Evolutionary conservation across 805 yeast species (phyloP), one percentile per base, ranked within the genome.

Genomic region (Lipomyces orientalis): DNA sequence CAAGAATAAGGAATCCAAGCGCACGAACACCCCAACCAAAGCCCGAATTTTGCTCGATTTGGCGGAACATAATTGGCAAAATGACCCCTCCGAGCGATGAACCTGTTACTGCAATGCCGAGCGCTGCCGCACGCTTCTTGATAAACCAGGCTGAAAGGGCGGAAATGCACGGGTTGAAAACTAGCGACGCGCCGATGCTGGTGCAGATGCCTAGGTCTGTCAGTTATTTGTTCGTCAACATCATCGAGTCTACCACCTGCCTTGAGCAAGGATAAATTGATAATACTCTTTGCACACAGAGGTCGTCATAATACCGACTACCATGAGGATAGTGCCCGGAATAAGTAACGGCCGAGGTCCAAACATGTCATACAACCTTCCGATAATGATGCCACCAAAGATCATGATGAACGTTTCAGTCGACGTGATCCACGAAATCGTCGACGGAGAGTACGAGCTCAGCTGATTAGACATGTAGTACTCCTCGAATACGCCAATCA

Each of bases 251-350:
- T 25, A 25, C 29, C 29, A 25, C 29, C 2, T 25, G 37, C 89
- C 84, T 73, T 86, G 87, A 2, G 85, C 80, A 16, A 87, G 75
- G 51, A 87, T 79, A 62, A 87, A 82, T 65, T 87, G 90, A 73
- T 81, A 84, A 22, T 84, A 78, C 9, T 78, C 73, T 2, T 75
- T 75, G 54, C 84, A 81, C 64, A 77, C 71, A 22, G 77, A 73
- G 7, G 77, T 69, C 72, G 77, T 74, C 75, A 79, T 75, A 59
- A 76, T 63, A 8, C 77, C 75, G 29, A 75, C 63, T 33, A 69
- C 46, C 54, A 72, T 71, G 10, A 73, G 37, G 9, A 74, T 37
- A 4, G 72, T 64, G 8, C 76, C 77, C 2, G 57, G 43, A 25
- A 74, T 54, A 9, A 70, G 65, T 61, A 76, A 67, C 7, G 46